Evolutionary conservation across 352 stramenopile species (phyloP).

Genomic region (Phytopythium vexans): DNA sequence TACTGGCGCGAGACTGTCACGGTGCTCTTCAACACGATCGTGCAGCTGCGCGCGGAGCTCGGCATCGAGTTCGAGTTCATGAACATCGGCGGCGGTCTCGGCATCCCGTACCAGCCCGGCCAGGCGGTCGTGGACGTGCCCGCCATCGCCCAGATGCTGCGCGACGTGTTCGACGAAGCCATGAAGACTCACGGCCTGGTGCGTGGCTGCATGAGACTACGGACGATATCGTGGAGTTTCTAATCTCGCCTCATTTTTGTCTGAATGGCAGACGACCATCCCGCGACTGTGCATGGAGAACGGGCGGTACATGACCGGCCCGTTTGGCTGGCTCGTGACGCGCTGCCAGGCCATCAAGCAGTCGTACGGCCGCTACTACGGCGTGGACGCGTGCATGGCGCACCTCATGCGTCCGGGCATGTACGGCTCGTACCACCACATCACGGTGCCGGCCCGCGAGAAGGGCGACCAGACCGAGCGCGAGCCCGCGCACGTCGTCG

Average conservation of each 20-base stretch:
- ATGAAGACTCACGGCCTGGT: slow-evolving; percentile 63
- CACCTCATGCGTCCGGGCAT: slow-evolving; percentile 90
- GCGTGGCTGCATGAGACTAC: not conserved
- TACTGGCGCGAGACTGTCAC: slow-evolving; percentile 90
- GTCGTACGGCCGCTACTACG: slow-evolving; percentile 84
- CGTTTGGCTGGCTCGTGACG: slow-evolving; percentile 83
- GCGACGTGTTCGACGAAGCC: slow-evolving; percentile 70
- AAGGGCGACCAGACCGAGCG: slow-evolving; percentile 16
- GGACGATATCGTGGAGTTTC: not conserved
- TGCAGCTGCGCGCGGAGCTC: slow-evolving; percentile 72
- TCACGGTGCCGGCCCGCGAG: slow-evolving; percentile 69
- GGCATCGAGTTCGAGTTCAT: slow-evolving; percentile 90
- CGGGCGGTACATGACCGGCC: slow-evolving; percentile 86
- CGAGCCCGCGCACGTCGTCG: slow-evolving; percentile 69
- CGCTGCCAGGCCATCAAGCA: slow-evolving; percentile 87
- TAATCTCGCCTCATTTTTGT: not conserved
- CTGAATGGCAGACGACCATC: slow-evolving; percentile 23
- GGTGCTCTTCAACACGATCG: slow-evolving; percentile 80
- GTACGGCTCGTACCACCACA: slow-evolving; percentile 90
- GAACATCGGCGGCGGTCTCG: slow-evolving; percentile 88
- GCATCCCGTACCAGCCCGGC: slow-evolving; percentile 84
- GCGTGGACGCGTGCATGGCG: slow-evolving; percentile 87
- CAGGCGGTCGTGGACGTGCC: slow-evolving; percentile 66
- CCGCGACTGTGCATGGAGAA: slow-evolving; percentile 88
- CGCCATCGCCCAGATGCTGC: slow-evolving; percentile 71